Evolutionary conservation across 208 protist genomes (phyloP).

Genomic region (Acanthamoeba sp.): DNA sequence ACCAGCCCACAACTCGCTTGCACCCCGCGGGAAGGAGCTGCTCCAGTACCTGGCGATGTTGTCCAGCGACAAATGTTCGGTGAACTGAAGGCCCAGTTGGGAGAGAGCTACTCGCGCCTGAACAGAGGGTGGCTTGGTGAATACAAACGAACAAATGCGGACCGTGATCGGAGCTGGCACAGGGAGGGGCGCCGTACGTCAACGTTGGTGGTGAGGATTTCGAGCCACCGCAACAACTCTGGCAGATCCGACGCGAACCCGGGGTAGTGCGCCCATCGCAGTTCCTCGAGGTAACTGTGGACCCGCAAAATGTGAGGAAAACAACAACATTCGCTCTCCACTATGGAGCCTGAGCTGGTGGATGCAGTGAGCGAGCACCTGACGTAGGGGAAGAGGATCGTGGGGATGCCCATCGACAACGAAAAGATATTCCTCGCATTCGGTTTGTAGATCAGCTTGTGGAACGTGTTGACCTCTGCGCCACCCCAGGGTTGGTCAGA

Average conservation of each 20-base stretch:
- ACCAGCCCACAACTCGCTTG: background rate
- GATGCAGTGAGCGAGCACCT: too few relatives aligned
- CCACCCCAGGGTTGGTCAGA: too few relatives aligned
- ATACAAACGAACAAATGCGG: background rate
- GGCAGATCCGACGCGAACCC: background rate
- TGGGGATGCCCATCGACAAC: conserved; percentile 27
- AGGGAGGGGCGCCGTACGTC: background rate
- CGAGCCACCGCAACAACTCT: background rate
- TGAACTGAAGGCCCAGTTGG: background rate
- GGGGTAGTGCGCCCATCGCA: background rate
- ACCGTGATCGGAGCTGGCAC: background rate
- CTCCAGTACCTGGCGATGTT: background rate
- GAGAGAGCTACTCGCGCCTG: background rate
- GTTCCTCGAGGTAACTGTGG: background rate
- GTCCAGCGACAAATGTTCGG: background rate
- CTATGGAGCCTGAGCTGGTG: too few relatives aligned
- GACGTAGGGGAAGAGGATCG: background rate
- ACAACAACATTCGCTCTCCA: too few relatives aligned
- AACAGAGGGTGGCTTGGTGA: background rate
- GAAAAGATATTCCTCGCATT: background rate
- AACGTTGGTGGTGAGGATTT: background rate
- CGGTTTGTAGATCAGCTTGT: conserved; percentile 36
- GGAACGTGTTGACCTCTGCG: background rate
- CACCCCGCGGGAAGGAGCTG: too few relatives aligned
- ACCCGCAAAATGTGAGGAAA: too few relatives aligned